Evolutionary conservation across 2,329 filamentous ascomycete species (phyloP).

Genomic region (Coniochaeta sp.): DNA sequence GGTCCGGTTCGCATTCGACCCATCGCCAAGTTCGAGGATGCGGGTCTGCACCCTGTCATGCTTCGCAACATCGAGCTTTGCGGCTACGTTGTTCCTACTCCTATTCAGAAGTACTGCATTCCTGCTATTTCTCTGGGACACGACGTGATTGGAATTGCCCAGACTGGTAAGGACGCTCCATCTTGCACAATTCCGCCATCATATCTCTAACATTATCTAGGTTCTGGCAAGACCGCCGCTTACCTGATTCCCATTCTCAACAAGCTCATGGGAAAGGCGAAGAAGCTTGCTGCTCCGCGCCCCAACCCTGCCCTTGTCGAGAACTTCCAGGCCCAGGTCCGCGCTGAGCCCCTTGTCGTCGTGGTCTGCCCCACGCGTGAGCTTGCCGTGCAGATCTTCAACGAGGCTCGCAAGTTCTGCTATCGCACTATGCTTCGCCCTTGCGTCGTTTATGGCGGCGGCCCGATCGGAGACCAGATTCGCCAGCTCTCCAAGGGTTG

Average conservation of each 20-base stretch:
- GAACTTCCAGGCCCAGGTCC: slow-evolving; percentile 39
- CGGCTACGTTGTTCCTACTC: slow-evolving; percentile 67
- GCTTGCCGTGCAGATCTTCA: slow-evolving; percentile 89
- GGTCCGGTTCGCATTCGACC: slow-evolving; percentile 43
- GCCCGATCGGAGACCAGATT: slow-evolving; percentile 61
- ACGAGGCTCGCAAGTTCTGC: slow-evolving; percentile 85
- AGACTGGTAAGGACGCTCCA: slow-evolving; percentile 69
- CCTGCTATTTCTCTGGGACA: slow-evolving; percentile 69
- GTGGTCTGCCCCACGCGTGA: slow-evolving; percentile 84
- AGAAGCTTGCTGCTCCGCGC: slow-evolving; percentile 73
- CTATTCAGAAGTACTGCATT: slow-evolving; percentile 80
- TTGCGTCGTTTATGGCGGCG: slow-evolving; percentile 82
- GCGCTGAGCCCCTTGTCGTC: slow-evolving; percentile 81
- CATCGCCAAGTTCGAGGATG: slow-evolving; percentile 58
- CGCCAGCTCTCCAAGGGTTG: slow-evolving; percentile 74
- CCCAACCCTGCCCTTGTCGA: slow-evolving; percentile 56
- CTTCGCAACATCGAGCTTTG: slow-evolving; percentile 67
- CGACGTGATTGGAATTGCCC: slow-evolving; percentile 83
- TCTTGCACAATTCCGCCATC: not conserved
- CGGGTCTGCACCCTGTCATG: slow-evolving; percentile 81
- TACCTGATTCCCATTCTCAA: slow-evolving; percentile 87
- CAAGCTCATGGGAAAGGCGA: slow-evolving; percentile 91
- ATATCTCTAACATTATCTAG: slow-evolving; percentile 34
- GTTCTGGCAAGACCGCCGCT: slow-evolving; percentile 92
- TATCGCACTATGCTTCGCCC: slow-evolving; percentile 94